Base-by-base conservation (phyloP, 169 alveolate genomes). In the Haemoproteus tartakovskyi region DNA sequence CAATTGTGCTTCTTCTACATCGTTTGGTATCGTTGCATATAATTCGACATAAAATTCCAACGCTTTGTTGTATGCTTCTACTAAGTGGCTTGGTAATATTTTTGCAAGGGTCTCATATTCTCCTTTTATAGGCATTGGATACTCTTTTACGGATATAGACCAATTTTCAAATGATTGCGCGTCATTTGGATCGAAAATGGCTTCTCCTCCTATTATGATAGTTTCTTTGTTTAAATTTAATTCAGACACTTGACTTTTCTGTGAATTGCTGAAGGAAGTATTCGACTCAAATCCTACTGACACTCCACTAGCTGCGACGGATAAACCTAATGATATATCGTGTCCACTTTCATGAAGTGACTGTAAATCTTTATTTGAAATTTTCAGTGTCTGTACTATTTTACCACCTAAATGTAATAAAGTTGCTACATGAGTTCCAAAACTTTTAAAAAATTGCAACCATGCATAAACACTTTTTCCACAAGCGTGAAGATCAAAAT, bases 401-500 rank as follows among this genome's bases (percentile, higher is more conserved):
- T 91, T 91, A 5, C 95, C 95, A 3, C 95, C 95, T 16, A 91
- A 87, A 37, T 91, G 94, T 21, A 91, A 47, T 24, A 87, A 59
- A 19, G 91, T 87, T 9, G 93, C 83, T 27, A 87, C 89, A 48
- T 91, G 95, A 0, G 95, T 91, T 18, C 95, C 95, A 74, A 67
- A 88, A 62, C 79, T 85, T 78, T 88, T 56, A 67, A 91, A 87
- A 60, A 91, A 87, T 14, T 67, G 46, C 89, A 91, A 80, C 95
- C 95, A 91, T 30, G 92, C 62, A 26, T 60, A 19, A 21, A 91
- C 95, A n/a, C 79, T 30, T 14, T 27, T 16, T 3, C 79, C 84
- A 18, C 95, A 91, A 37, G 38, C 56, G 12, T 56, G 88, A 16
- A 78, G 33, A 37, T 81, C 86, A 29, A 61, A 64, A 26, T 85